These are phyloP conservation scores for Termitomyces sp. DNA, from an alignment of 768 basidiomycete genomes.

Conservation along the genomic window DNA sequence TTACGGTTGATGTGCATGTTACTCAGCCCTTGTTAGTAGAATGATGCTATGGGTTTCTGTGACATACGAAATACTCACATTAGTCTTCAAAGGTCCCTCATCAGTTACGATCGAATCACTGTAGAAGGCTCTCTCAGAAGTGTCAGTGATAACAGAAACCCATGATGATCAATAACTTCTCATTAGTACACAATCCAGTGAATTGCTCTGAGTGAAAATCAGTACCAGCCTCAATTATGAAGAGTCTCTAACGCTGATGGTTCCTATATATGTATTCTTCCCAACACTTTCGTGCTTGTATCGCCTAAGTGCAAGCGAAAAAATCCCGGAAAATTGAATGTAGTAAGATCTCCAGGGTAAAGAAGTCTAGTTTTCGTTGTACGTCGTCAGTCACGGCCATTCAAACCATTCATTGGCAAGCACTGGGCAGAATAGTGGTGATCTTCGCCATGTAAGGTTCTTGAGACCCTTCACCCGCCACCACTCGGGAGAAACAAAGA, in stretches of 20 bases:
- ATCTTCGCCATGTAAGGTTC: not conserved
- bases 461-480: not conserved
- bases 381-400: not conserved
- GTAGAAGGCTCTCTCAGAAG: not conserved
- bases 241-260: not conserved
- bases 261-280: too few relatives aligned
- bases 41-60: not conserved
- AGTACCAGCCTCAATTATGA: not conserved
- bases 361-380: not conserved
- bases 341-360: not conserved
- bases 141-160: not conserved
- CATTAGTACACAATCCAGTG: not conserved
- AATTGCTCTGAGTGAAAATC: not conserved
- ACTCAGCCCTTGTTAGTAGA: not conserved
- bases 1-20: not conserved
- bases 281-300: too few relatives aligned
- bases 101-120: not conserved
- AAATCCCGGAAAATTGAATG: not conserved
- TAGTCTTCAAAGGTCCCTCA: not conserved
- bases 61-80: not conserved
- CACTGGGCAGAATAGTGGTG: not conserved
- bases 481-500: not conserved
- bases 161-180: not conserved
- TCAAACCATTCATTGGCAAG: not conserved
- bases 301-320: not conserved